phyloP scores from a whole-genome alignment of 345 rosid species.

The Dovyalis caffra region DNA sequence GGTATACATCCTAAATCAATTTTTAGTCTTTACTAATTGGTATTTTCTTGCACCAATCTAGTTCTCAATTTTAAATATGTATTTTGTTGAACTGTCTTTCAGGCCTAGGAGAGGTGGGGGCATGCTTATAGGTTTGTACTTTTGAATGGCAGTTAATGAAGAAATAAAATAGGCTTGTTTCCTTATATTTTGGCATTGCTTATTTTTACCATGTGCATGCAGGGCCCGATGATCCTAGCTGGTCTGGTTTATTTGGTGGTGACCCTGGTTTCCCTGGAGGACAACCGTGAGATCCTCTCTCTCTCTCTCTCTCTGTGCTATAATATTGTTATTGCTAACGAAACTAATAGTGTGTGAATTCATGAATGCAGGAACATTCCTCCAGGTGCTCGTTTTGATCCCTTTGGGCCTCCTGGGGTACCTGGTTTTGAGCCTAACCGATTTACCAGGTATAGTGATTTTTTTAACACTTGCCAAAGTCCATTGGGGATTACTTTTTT shows the following conservation, averaged over 20 bases:
- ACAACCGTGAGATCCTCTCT: conserved; percentile 49
- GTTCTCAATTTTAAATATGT: conserved; percentile 3
- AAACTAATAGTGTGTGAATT: conserved; percentile 4
- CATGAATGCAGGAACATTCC: conserved; percentile 62
- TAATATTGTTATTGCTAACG: background rate
- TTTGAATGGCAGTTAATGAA: background rate
- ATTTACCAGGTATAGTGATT: conserved; percentile 53
- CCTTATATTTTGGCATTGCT: background rate
- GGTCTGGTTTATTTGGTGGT: conserved; percentile 40
- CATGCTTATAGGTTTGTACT: conserved; percentile 73
- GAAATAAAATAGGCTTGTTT: background rate
- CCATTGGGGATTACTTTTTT: background rate
- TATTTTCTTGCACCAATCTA: background rate
- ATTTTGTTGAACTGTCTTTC: conserved; percentile 23
- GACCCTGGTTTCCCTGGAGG: conserved; percentile 43
- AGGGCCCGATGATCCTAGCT: conserved; percentile 78
- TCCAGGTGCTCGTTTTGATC: conserved; percentile 95
- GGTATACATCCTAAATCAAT: conserved; percentile 32
- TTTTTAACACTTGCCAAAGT: background rate
- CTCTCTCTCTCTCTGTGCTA: background rate
- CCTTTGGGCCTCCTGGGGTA: conserved; percentile 79
- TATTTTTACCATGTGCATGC: conserved; percentile 29
- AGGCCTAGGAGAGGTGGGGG: conserved; percentile 62
- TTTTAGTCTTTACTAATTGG: background rate
- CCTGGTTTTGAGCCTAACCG: conserved; percentile 83